Conservation (phyloP, 768 basidiomycete genomes). For the Suillus discolor region DNA sequence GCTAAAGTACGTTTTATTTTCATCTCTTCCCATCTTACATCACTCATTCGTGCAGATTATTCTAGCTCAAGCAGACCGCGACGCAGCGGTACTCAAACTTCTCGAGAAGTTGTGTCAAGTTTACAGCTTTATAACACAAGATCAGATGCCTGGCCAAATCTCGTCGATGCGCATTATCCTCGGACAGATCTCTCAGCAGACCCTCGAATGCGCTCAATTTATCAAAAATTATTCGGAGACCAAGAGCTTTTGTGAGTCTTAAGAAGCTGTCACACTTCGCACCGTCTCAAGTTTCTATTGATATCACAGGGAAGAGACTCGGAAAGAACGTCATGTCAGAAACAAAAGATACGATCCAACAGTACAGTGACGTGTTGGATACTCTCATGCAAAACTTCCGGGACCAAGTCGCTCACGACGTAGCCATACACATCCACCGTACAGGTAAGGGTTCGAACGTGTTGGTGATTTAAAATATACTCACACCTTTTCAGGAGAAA, state of each 20-base stretch:
- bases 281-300: background rate
- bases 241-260: conserved; percentile 22
- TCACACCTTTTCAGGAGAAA: background rate
- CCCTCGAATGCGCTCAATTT: conserved; percentile 28
- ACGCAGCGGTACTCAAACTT: background rate
- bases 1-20: background rate
- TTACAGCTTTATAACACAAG: conserved; percentile 3
- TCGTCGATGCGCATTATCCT: background rate
- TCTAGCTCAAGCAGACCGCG: conserved; percentile 7
- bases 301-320: background rate
- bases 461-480: background rate
- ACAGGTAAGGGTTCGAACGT: background rate
- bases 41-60: background rate
- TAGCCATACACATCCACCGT: background rate
- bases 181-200: conserved; percentile 14
- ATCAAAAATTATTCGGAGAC: conserved; percentile 27
- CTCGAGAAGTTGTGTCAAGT: background rate
- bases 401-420: background rate
- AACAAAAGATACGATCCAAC: background rate
- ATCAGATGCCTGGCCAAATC: background rate
- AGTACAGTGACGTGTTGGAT: background rate
- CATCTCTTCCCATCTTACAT: background rate
- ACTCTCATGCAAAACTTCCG: conserved; percentile 4
- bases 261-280: background rate
- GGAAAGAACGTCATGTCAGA: background rate